Evolutionary conservation across 139 green algal species (phyloP).

Genomic region (Coelastrella sp.): DNA sequence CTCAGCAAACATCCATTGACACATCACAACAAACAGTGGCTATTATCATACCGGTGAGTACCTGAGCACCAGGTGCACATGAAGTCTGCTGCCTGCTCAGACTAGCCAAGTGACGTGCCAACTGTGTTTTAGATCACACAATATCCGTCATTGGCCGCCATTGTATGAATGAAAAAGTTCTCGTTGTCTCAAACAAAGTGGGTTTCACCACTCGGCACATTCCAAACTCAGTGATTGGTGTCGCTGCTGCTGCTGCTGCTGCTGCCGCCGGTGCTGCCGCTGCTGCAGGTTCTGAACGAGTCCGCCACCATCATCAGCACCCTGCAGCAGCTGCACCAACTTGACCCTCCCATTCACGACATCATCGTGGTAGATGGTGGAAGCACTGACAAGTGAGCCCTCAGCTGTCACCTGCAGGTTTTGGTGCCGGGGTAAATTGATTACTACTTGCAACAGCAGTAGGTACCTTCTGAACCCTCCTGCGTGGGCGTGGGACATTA

Average conservation of each 20-base stretch:
- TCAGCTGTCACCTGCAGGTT: no score
- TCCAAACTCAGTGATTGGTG: background rate
- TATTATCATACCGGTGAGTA: conserved; percentile 52
- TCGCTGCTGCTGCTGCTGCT: conserved; percentile 3
- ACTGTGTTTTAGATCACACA: no score
- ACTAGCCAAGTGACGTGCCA: no score
- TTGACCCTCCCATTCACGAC: conserved; percentile 68
- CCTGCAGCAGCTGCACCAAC: conserved; percentile 55
- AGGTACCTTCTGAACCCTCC: background rate
- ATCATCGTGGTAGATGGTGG: conserved; percentile 87
- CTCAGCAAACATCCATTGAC: background rate
- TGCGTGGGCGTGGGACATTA: background rate
- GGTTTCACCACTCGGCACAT: background rate
- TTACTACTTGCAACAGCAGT: background rate
- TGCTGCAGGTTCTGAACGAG: conserved; percentile 75
- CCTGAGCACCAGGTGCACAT: background rate
- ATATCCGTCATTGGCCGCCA: no score
- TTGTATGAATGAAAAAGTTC: no score
- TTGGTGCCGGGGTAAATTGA: no score
- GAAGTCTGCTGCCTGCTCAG: no score
- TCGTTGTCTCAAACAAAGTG: no score
- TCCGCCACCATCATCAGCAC: conserved; percentile 54
- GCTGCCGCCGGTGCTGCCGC: background rate
- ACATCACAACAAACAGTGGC: conserved; percentile 6
- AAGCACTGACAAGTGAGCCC: conserved; percentile 58